Evolutionary conservation across 2,329 filamentous ascomycete species (phyloP).

Genomic region (Aspergillus novofumigatus): DNA sequence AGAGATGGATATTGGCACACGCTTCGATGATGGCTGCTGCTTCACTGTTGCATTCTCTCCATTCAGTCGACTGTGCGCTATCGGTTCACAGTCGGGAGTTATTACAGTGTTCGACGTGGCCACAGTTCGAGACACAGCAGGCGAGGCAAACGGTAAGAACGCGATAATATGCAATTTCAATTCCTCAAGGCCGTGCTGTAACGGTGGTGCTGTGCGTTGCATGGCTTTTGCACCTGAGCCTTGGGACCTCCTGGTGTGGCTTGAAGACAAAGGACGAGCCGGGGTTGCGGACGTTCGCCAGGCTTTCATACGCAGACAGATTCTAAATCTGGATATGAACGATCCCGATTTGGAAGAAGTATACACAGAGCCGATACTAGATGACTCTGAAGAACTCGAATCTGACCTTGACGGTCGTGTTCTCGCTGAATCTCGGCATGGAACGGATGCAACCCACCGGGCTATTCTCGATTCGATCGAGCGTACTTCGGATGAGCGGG

Average conservation of each 20-base stretch:
- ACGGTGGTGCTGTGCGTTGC: constrained; percentile 75
- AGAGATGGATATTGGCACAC: constrained; percentile 38
- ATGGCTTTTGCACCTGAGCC: constrained; percentile 90
- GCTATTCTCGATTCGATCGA: constrained; percentile 24
- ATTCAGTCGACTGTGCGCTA: constrained; percentile 45
- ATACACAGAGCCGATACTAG: constrained; percentile 26
- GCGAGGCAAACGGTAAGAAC: constrained; percentile 29
- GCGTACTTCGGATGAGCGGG: constrained; percentile 16
- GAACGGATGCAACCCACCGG: constrained; percentile 20
- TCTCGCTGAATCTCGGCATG: constrained; percentile 15
- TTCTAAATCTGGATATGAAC: constrained; percentile 34
- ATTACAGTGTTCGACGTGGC: constrained; percentile 45
- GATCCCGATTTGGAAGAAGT: constrained; percentile 32
- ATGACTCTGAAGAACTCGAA: constrained; percentile 21
- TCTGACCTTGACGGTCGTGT: constrained; percentile 21
- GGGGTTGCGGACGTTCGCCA: constrained; percentile 47
- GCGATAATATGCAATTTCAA: constrained; percentile 67
- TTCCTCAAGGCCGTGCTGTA: constrained; percentile 68
- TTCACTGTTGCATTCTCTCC: constrained; percentile 49
- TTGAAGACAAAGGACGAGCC: constrained; percentile 67
- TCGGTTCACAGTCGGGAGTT: constrained; percentile 47
- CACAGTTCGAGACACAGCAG: constrained; percentile 21
- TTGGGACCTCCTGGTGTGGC: constrained; percentile 89
- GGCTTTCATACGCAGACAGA: constrained; percentile 43
- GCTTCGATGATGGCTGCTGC: constrained; percentile 41